Conservation (phyloP, 192 early-diverging fungal genomes). For the Coemansia sp. region DNA sequence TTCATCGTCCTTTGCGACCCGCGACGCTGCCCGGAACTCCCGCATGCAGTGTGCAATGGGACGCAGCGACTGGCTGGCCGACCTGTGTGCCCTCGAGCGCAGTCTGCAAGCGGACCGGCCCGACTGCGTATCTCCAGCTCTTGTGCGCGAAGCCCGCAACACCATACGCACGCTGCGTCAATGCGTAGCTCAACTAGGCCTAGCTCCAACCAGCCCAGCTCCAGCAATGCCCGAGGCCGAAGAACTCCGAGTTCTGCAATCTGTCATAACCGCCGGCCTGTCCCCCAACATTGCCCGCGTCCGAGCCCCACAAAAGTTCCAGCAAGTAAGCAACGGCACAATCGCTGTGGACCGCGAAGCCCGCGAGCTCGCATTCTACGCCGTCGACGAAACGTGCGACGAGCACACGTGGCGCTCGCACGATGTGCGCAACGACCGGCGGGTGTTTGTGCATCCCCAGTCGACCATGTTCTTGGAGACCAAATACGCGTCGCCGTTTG, state of each 20-base stretch:
- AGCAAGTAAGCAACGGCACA: slow-evolving; percentile 67
- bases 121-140: slow-evolving; percentile 55
- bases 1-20: background rate
- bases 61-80: slow-evolving; percentile 69
- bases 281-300: slow-evolving; percentile 80
- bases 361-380: slow-evolving; percentile 69
- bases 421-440: slow-evolving; percentile 51
- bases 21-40: background rate
- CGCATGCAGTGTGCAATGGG: slow-evolving; percentile 6
- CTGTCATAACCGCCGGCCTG: slow-evolving; percentile 77
- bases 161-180: slow-evolving; percentile 61
- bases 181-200: slow-evolving; percentile 34
- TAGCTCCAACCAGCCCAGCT: background rate
- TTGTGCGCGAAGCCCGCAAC: slow-evolving; percentile 61
- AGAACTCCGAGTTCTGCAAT: slow-evolving; percentile 60
- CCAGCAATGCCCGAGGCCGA: slow-evolving; percentile 1
- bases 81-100: slow-evolving; percentile 48
- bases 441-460: slow-evolving; percentile 84
- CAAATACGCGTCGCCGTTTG: slow-evolving; percentile 61
- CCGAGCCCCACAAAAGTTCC: slow-evolving; percentile 69
- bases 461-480: slow-evolving; percentile 65
- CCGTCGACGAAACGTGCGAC: slow-evolving; percentile 35
- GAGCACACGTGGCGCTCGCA: slow-evolving; percentile 11
- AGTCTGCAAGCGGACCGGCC: background rate
- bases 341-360: slow-evolving; percentile 70